Percentiles rank a stretch among this genome's conserved stretches.
These are phyloP conservation scores for Clitoria ternatea DNA, from an alignment of 306 rosid genomes.

Conservation along the genomic window DNA sequence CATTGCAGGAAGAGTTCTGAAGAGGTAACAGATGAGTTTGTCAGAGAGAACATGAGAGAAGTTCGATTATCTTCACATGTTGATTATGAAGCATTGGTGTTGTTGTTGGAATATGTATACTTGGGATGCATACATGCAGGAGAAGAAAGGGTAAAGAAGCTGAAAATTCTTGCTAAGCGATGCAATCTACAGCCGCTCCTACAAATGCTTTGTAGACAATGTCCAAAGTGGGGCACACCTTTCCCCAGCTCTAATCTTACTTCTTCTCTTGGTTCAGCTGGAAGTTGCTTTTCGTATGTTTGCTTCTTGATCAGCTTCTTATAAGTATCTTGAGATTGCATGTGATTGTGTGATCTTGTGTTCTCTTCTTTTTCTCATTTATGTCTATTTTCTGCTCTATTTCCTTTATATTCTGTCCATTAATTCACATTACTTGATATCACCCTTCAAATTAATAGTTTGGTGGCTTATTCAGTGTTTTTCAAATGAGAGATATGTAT, in stretches of 20 bases:
- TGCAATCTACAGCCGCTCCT: conserved; percentile 63
- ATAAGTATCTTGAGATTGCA: conserved; percentile 10
- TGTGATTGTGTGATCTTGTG: conserved; percentile 8
- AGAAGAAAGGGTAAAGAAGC: conserved; percentile 55
- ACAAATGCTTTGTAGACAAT: conserved; percentile 52
- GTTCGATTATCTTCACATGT: conserved; percentile 67
- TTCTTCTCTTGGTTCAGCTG: conserved; percentile 55
- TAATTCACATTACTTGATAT: not conserved
- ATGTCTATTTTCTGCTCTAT: not conserved
- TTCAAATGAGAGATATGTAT: conserved; percentile 11
- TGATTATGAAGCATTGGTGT: conserved; percentile 51
- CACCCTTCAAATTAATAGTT: conserved; percentile 6
- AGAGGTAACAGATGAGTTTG: conserved; percentile 16
- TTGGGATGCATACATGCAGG: conserved; percentile 50
- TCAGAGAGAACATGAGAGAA: conserved; percentile 34
- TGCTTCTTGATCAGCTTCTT: conserved; percentile 26
- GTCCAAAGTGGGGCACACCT: conserved; percentile 70
- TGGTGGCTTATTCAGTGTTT: not conserved
- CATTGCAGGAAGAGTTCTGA: conserved; percentile 10
- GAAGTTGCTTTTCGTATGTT: conserved; percentile 64
- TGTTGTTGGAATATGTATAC: conserved; percentile 71
- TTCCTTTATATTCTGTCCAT: not conserved
- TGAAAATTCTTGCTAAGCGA: conserved; percentile 68
- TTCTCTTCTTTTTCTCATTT: not conserved
- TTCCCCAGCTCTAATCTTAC: conserved; percentile 55